Evolutionary conservation across 805 yeast species (phyloP).

Genomic region (Pichia eremophila): DNA sequence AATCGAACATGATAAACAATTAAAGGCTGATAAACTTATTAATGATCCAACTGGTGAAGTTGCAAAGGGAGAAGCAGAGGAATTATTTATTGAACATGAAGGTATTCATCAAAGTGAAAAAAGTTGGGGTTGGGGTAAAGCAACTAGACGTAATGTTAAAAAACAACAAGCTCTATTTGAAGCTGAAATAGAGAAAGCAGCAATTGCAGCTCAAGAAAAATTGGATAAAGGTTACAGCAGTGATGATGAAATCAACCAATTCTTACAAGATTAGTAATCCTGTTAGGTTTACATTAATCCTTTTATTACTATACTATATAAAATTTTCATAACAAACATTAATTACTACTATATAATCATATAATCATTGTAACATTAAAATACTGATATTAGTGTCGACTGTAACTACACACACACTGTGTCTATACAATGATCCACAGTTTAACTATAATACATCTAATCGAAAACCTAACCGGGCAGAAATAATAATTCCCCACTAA

Average conservation of each 20-base stretch:
- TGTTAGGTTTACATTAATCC: too few relatives aligned
- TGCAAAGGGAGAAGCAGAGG: constrained; percentile 12
- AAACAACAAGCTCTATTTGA: constrained; percentile 46
- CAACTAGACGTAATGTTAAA: constrained; percentile 52
- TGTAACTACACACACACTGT: too few relatives aligned
- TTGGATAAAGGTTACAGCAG: constrained; percentile 29
- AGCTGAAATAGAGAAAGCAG: constrained; percentile 34
- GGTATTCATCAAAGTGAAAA: constrained; percentile 27
- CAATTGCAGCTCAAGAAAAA: constrained; percentile 24
- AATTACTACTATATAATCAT: too few relatives aligned
- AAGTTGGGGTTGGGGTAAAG: constrained; percentile 74
- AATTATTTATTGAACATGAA: constrained; percentile 15
- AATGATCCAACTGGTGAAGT: constrained; percentile 27
- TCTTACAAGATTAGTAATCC: constrained; percentile 42
- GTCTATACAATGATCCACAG: too few relatives aligned
- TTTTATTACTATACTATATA: too few relatives aligned
- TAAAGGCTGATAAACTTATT: constrained; percentile 28
- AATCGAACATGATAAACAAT: constrained; percentile 37
- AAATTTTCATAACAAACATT: too few relatives aligned
- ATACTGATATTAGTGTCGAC: too few relatives aligned
- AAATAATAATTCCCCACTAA: too few relatives aligned
- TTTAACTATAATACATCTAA: too few relatives aligned
- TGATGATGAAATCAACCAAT: constrained; percentile 62
- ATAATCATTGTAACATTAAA: too few relatives aligned
- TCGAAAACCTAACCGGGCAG: too few relatives aligned